These are phyloP conservation scores for Debaryomyces robertsiae DNA, from an alignment of 1,139 yeast species.

Conservation along the genomic window DNA sequence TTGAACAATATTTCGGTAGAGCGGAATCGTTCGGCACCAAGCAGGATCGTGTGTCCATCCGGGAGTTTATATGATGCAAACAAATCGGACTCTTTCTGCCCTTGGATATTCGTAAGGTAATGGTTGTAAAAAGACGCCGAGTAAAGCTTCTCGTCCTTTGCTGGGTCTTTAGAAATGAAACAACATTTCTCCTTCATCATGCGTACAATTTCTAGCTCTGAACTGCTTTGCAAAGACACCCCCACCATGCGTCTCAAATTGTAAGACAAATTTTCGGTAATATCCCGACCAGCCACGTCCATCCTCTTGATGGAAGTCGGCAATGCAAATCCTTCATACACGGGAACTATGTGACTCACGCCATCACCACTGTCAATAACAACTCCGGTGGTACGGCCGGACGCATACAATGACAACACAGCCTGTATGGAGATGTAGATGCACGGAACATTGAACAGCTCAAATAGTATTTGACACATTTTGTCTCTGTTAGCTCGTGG, in stretches of 20 bases:
- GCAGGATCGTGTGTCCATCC: conserved; percentile 68
- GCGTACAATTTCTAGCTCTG: conserved; percentile 82
- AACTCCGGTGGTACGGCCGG: conserved; percentile 89
- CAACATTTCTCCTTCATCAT: conserved; percentile 76
- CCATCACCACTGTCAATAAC: conserved; percentile 94
- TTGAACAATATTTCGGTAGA: conserved; percentile 77
- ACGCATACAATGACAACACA: conserved; percentile 80
- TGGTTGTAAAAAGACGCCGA: conserved; percentile 27
- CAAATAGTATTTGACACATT: conserved; percentile 80
- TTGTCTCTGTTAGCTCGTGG: conserved; percentile 70
- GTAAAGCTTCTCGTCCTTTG: conserved; percentile 66
- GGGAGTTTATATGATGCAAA: conserved; percentile 63
- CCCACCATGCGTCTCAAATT: conserved; percentile 69
- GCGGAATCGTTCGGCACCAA: conserved; percentile 70
- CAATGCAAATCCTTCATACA: conserved; percentile 83
- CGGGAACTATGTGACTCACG: conserved; percentile 84
- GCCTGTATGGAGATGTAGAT: conserved; percentile 83
- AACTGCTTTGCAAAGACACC: conserved; percentile 59
- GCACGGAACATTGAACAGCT: conserved; percentile 85
- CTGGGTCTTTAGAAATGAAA: conserved; percentile 69
- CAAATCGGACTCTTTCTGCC: conserved; percentile 24
- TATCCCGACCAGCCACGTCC: conserved; percentile 86
- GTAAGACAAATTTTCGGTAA: conserved; percentile 72
- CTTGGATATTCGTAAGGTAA: conserved; percentile 16
- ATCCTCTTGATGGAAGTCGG: conserved; percentile 73